A percentile compares a stretch with the other conserved stretches of the same genome.
Evolutionary conservation across 2,329 filamentous ascomycete species (phyloP).

Genomic region (Fusarium multiceps): DNA sequence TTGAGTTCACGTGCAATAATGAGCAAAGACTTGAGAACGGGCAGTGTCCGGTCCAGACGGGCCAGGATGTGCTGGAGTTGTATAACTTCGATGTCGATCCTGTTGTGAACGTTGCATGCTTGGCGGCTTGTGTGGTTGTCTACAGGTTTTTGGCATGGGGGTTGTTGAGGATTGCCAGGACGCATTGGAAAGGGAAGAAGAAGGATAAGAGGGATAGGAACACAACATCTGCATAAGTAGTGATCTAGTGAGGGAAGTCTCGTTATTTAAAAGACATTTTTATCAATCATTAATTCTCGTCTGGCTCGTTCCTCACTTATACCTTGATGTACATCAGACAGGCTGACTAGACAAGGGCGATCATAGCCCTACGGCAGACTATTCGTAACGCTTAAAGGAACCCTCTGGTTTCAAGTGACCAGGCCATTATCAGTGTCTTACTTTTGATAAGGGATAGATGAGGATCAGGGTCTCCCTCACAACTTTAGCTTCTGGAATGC

Average conservation of each 20-base stretch:
- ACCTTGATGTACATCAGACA: no score
- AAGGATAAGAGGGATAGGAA: constrained; percentile 29
- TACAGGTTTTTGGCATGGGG: constrained; percentile 74
- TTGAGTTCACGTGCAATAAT: constrained; percentile 72
- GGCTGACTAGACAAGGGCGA: no score
- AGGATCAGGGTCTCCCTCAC: neutral
- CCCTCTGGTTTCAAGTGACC: neutral
- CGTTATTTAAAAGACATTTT: no score
- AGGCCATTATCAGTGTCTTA: no score
- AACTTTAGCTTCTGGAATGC: neutral
- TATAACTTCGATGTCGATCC: constrained; percentile 74
- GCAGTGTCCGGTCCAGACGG: constrained; percentile 71
- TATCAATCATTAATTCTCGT: no score
- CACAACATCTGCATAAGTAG: no score
- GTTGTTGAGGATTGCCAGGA: constrained; percentile 65
- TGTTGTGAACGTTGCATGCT: constrained; percentile 68
- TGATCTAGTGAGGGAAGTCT: no score
- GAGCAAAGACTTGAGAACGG: constrained; percentile 69
- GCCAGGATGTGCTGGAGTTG: constrained; percentile 73
- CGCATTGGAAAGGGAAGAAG: constrained; percentile 59
- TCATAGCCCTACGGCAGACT: neutral
- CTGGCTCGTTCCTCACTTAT: no score
- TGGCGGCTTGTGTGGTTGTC: constrained; percentile 71
- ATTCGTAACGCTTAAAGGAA: neutral
- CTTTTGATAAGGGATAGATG: neutral